Evolutionary conservation across 1,284 basidiomycete genomes (phyloP).

Genomic region (Ceratobasidium theobromae): DNA sequence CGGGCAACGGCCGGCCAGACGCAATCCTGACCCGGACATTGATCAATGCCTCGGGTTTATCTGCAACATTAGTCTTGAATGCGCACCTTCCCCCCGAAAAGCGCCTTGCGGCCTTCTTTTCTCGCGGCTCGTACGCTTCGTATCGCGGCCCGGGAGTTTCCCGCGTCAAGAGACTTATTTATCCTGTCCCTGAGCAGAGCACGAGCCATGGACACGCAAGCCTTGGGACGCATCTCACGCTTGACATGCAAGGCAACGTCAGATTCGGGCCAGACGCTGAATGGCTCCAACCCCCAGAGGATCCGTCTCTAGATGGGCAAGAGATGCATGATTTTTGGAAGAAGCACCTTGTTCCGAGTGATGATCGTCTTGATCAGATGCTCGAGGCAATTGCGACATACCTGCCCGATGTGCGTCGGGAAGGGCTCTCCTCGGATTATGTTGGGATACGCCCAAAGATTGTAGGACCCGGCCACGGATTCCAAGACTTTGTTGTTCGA

Average conservation of each 20-base stretch:
- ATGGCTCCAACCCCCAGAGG: constrained; percentile 65
- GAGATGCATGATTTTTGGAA: constrained; percentile 74
- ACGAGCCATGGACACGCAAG: constrained; percentile 67
- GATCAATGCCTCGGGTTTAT: constrained; percentile 87
- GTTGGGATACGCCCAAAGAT: constrained; percentile 92
- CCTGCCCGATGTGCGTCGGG: constrained; percentile 66
- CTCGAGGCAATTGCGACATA: constrained; percentile 67
- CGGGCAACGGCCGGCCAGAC: constrained; percentile 50
- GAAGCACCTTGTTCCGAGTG: constrained; percentile 60
- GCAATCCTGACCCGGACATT: constrained; percentile 81
- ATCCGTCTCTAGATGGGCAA: constrained; percentile 40
- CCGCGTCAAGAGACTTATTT: constrained; percentile 75
- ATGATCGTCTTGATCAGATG: constrained; percentile 62
- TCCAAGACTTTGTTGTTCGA: constrained; percentile 82
- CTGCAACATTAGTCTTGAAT: constrained; percentile 70
- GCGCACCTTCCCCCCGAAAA: constrained; percentile 59
- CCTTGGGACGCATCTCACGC: constrained; percentile 86
- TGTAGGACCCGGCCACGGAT: constrained; percentile 68
- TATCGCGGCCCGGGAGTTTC: constrained; percentile 75
- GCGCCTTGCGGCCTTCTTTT: constrained; percentile 71
- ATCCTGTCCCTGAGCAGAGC: constrained; percentile 76
- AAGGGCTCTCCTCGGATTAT: constrained; percentile 83
- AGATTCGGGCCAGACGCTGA: constrained; percentile 94
- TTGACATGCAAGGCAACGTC: constrained; percentile 85
- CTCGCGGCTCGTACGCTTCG: constrained; percentile 81